phyloP scores from a whole-genome alignment of 2,329 filamentous ascomycete species.

The Pseudocercospora musae region DNA sequence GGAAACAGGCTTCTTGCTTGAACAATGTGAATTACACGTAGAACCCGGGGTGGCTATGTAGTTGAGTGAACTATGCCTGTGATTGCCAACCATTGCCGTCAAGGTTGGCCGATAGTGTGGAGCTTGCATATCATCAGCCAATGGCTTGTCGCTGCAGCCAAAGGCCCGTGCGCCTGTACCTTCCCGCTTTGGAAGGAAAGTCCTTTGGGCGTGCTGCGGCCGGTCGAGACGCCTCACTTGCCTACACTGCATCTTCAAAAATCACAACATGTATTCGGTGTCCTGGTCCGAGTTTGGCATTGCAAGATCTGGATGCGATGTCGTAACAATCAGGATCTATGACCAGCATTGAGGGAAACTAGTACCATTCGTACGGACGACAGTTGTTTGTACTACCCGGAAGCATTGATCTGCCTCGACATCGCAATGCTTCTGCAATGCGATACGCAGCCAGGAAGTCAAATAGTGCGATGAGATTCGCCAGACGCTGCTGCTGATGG shows the following conservation, averaged over 20 bases:
- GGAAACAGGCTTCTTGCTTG: background rate
- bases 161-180: conserved; percentile 7
- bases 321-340: background rate
- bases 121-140: background rate
- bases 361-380: background rate
- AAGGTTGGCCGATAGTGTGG: background rate
- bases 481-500: background rate
- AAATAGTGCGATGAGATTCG: conserved; percentile 21
- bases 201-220: conserved; percentile 4
- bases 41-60: background rate
- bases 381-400: background rate
- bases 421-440: conserved; percentile 17
- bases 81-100: background rate
- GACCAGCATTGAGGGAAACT: background rate
- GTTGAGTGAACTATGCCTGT: background rate
- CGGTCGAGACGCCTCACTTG: background rate
- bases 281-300: background rate
- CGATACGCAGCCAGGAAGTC: conserved; percentile 24
- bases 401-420: background rate
- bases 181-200: conserved; percentile 6
- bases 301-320: background rate
- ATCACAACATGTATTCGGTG: background rate
- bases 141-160: conserved; percentile 4
- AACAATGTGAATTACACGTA: background rate
- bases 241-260: background rate